Base-by-base conservation (phyloP, 202 grass and related monocot genomes). In the Miscanthus sacchariflorus region DNA sequence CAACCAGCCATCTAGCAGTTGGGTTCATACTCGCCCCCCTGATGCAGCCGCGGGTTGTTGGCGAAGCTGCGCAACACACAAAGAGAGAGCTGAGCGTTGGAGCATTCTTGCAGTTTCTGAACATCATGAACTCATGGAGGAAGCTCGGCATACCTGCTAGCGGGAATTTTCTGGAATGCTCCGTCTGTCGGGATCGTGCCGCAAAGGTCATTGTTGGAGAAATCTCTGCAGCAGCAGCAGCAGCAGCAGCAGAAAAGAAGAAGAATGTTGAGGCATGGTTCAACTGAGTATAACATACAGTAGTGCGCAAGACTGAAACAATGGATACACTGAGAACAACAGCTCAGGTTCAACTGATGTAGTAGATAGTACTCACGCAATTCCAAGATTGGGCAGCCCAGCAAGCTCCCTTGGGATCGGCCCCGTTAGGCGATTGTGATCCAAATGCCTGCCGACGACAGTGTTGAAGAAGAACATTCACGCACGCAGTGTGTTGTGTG, bases 181-280 rank as follows among this genome's bases (percentile, higher is more conserved):
- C 93, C 87, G 24, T 73, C 46, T 0, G 87, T 90, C 25, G 96
- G 96, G 78, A 95, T 95, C 46, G 89, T 80, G 44, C 96, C 92
- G 45, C 90, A 93, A 17, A 98, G 92, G 58, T 93, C 73, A 64
- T 98, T 95, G 82, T 78, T 93, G 10, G 96, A 94, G 40, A 95
- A 63, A 49, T 95, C 80, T 72, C 93, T 98, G 96, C 74, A 67
- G 45, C 15, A 52, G 14, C 43, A 50, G 96, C 74, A 67, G 45
- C 15, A 52, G 14, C 43, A 50, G 11, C 43, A 50, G 11, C 36
- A 81, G 7, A 19, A 21, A 82, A 4, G 35, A n/a, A 48, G 7
- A 5, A 61, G 28, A 33, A 35, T 66, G 4, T 5, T 25, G 10
- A 65, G 9, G 61, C 61, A 24, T 61, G 56, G 8, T 61, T 61